A percentile compares a stretch with the other conserved stretches of the same genome.
phyloP scores from a whole-genome alignment of 768 basidiomycete species.

The Phlegmacium glaucopus region DNA sequence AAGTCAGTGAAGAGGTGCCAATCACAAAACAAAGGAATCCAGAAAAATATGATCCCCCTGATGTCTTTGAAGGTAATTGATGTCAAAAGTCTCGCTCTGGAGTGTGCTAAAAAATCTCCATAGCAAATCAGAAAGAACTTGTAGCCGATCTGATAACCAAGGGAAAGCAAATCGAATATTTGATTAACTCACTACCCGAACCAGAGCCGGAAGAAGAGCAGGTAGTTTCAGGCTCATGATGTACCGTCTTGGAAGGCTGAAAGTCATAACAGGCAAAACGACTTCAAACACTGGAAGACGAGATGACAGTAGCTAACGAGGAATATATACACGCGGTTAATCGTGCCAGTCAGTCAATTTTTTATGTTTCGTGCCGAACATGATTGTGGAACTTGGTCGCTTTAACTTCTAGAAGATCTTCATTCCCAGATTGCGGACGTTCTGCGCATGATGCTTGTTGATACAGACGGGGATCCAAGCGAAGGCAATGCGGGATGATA shows the following conservation, averaged over 20 bases:
- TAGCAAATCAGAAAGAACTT: constrained; percentile 83
- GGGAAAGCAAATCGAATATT: constrained; percentile 84
- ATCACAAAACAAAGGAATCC: constrained; percentile 75
- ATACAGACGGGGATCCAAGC: constrained; percentile 37
- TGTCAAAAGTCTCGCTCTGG: neutral
- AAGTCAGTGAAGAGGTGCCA: constrained; percentile 78
- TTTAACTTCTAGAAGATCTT: constrained; percentile 44
- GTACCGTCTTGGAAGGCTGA: neutral
- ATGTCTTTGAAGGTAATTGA: constrained; percentile 67
- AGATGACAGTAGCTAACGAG: constrained; percentile 69
- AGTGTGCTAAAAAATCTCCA: too few relatives aligned
- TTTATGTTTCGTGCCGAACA: neutral
- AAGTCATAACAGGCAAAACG: constrained; percentile 53
- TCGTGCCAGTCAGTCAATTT: constrained; percentile 62
- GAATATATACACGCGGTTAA: constrained; percentile 73
- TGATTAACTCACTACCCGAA: constrained; percentile 76
- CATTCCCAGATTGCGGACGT: constrained; percentile 60
- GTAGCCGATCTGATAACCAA: constrained; percentile 80
- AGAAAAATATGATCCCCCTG: constrained; percentile 68
- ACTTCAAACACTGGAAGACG: constrained; percentile 61
- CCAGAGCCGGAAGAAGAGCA: constrained; percentile 78
- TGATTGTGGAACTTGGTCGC: neutral
- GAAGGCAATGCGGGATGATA: neutral
- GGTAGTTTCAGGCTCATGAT: constrained; percentile 32
- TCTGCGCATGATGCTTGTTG: constrained; percentile 52